Evolutionary conservation across 2,329 filamentous ascomycete genomes (phyloP).

Genomic region (Microsporum canis): DNA sequence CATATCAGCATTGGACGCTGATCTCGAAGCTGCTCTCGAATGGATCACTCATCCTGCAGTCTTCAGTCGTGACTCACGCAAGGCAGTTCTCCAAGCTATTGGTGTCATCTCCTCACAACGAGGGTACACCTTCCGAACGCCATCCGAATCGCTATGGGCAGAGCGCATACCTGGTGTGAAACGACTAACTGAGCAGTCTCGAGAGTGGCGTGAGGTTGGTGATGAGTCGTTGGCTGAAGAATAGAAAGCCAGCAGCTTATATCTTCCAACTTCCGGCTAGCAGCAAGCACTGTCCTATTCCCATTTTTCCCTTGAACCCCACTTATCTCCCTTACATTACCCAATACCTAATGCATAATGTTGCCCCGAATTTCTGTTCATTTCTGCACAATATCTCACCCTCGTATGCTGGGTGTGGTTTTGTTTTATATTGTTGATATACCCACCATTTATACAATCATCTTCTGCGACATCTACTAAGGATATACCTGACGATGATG

Average conservation of each 20-base stretch:
- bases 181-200: slow-evolving; percentile 66
- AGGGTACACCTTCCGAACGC: slow-evolving; percentile 83
- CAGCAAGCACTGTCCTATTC: background rate
- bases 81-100: slow-evolving; percentile 91
- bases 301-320: background rate
- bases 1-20: slow-evolving; percentile 76
- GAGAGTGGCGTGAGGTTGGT: slow-evolving; percentile 82
- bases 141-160: slow-evolving; percentile 83
- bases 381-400: background rate
- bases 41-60: slow-evolving; percentile 97
- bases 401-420: background rate
- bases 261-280: background rate
- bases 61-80: slow-evolving; percentile 85
- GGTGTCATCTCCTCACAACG: slow-evolving; percentile 92
- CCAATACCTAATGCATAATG: background rate
- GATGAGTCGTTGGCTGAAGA: slow-evolving; percentile 58
- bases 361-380: background rate
- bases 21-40: slow-evolving; percentile 80
- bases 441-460: slow-evolving; percentile 1
- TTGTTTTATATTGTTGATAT: background rate
- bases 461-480: background rate
- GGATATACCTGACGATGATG: background rate
- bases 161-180: slow-evolving; percentile 70
- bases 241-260: slow-evolving; percentile 14
- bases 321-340: background rate